Evolutionary conservation across 352 stramenopile species (phyloP), one percentile per base, ranked within the genome.

Genomic region (Pythium plurisporium): DNA sequence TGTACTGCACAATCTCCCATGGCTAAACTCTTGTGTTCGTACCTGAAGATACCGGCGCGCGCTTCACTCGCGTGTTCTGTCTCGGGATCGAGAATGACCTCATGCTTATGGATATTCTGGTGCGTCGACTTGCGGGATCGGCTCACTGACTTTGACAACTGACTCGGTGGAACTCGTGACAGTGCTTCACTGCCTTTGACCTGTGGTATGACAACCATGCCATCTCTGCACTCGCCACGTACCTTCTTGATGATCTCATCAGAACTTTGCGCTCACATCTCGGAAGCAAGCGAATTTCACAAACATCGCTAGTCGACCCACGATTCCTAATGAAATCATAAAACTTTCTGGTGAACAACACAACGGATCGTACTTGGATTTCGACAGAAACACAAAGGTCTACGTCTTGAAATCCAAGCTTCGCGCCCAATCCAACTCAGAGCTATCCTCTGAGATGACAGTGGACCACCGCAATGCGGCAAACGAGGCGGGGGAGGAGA

Each of bases 41-140:
- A 4, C 10, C 34, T 58, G 5, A 50, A 83, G 86, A 95, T 46
- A 71, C 65, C 6, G 51, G 64, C 7, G 73, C 62, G n/a, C 76
- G 43, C 22, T 94, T 90, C 55, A 62, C 73, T 12, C 62, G 57
- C 0, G 72, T 87, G 12, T 43, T 96, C 6, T 86, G 91, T 12
- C 67, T 93, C 9, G 87, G 87, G 8, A 72, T 91, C 20, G 86
- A 96, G 64, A 87, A 86, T 51, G 87, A 96, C 48, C 74, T 97
- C 27, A 86, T 96, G 72, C 58, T 96, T 37, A 74, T 96, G 47
- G 90, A 97, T 60, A 66, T 96, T n/a, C 65, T 93, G 53, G 75
- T 92, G 72, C 65, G 76, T 66, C 25, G 22, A 22, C 20, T 30
- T 20, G 10, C n/a, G 19, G 33, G 6, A 33, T 53, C 1, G 11